These are phyloP conservation scores for Mollisia scopiformis DNA, from an alignment of 2,329 filamentous ascomycete species.

Conservation along the genomic window DNA sequence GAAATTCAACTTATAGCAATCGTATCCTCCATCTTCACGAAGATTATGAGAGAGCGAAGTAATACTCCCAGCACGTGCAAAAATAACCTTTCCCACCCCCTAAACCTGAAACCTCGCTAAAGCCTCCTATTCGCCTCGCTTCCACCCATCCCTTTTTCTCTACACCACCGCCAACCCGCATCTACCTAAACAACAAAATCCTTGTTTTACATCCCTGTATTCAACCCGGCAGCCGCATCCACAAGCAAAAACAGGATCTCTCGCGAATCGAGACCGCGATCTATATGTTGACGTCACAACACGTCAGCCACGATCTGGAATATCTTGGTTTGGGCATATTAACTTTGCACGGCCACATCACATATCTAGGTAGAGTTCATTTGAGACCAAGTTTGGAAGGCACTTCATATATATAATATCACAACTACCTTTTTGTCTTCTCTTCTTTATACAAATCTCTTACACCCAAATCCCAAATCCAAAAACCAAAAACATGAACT, in stretches of 20 bases:
- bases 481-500: background rate
- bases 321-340: too few species aligned
- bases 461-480: background rate
- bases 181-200: too few species aligned
- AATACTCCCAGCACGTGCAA: background rate
- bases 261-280: background rate
- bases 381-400: background rate
- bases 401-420: background rate
- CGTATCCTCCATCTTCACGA: background rate
- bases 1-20: too few species aligned
- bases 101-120: slow-evolving; percentile 1
- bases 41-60: too few species aligned
- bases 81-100: background rate
- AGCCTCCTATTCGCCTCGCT: background rate
- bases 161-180: background rate
- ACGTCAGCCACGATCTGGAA: slow-evolving; percentile 1
- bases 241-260: background rate
- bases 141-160: background rate
- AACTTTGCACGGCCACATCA: background rate
- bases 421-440: background rate
- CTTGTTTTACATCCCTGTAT: background rate
- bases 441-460: background rate
- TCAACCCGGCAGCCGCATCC: background rate
- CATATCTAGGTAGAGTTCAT: background rate
- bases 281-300: background rate